Conservation (phyloP, 1,284 basidiomycete species). For the Trichosporon ovoides region DNA sequence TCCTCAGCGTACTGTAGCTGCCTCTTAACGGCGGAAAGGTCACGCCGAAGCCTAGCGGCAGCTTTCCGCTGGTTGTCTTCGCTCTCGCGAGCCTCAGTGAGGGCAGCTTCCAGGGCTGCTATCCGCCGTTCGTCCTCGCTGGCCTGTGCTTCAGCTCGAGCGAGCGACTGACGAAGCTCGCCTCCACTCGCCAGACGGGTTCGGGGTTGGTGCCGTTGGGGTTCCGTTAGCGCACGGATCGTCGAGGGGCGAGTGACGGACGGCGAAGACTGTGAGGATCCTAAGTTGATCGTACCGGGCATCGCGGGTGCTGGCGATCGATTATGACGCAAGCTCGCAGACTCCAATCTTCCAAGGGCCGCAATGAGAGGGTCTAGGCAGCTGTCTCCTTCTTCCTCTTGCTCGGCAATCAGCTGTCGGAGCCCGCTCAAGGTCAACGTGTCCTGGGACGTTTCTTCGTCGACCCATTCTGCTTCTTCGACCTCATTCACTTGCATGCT, state of each 20-base stretch:
- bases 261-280: background rate
- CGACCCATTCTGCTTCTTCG: background rate
- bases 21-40: conserved; percentile 33
- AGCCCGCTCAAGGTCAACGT: conserved; percentile 18
- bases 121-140: conserved; percentile 33
- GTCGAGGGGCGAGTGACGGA: background rate
- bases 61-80: conserved; percentile 38
- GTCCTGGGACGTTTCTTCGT: conserved; percentile 9
- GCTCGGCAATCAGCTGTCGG: conserved; percentile 13
- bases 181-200: background rate
- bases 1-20: conserved; percentile 32
- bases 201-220: background rate
- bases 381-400: conserved; percentile 10
- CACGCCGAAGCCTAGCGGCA: conserved; percentile 31
- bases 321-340: background rate
- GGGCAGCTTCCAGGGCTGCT: conserved; percentile 28
- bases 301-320: background rate
- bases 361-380: background rate
- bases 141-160: conserved; percentile 19
- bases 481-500: conserved; percentile 10
- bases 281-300: background rate
- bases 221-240: background rate
- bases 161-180: conserved; percentile 7
- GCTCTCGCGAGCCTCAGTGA: conserved; percentile 34
- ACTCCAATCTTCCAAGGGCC: conserved; percentile 3